Conservation (phyloP, 108 stramenopile species). For the Seminavis robusta region DNA sequence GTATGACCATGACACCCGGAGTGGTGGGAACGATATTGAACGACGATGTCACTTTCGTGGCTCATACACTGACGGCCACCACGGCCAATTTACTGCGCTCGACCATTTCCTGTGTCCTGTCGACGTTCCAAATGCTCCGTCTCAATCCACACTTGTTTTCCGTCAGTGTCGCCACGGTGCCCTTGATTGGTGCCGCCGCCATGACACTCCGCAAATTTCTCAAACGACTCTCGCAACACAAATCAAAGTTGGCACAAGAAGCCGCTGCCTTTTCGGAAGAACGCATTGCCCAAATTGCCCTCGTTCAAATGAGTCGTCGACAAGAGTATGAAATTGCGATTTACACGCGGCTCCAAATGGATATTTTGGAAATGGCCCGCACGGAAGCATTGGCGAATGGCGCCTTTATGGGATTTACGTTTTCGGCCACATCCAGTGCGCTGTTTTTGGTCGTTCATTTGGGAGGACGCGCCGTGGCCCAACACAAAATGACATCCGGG, state of each 20-base stretch:
- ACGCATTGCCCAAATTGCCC: slow-evolving; percentile 55
- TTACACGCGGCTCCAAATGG: slow-evolving; percentile 54
- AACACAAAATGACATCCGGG: slow-evolving; percentile 68
- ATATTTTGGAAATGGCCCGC: slow-evolving; percentile 43
- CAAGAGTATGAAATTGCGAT: slow-evolving; percentile 63
- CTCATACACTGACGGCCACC: slow-evolving; percentile 62
- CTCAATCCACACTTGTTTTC: slow-evolving; percentile 76
- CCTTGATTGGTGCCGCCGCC: slow-evolving; percentile 71
- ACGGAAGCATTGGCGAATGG: slow-evolving; percentile 65
- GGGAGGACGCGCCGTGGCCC: slow-evolving; percentile 66
- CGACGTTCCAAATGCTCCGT: slow-evolving; percentile 74
- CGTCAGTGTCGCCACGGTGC: slow-evolving; percentile 61
- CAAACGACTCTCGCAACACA: slow-evolving; percentile 52
- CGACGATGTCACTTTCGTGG: slow-evolving; percentile 62
- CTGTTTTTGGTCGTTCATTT: slow-evolving; percentile 68
- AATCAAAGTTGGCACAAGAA: slow-evolving; percentile 46
- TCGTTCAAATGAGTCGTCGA: slow-evolving; percentile 72
- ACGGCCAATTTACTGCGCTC: slow-evolving; percentile 72
- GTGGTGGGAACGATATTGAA: slow-evolving; percentile 68
- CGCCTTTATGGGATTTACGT: slow-evolving; percentile 81
- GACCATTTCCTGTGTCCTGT: slow-evolving; percentile 62
- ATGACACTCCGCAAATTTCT: slow-evolving; percentile 66
- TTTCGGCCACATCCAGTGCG: slow-evolving; percentile 63
- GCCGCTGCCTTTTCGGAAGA: slow-evolving; percentile 80
- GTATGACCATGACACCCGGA: slow-evolving; percentile 51